Evolutionary conservation across 352 stramenopile species (phyloP), one percentile per base, ranked within the genome.

Genomic region (Globisporangium nagaii): DNA sequence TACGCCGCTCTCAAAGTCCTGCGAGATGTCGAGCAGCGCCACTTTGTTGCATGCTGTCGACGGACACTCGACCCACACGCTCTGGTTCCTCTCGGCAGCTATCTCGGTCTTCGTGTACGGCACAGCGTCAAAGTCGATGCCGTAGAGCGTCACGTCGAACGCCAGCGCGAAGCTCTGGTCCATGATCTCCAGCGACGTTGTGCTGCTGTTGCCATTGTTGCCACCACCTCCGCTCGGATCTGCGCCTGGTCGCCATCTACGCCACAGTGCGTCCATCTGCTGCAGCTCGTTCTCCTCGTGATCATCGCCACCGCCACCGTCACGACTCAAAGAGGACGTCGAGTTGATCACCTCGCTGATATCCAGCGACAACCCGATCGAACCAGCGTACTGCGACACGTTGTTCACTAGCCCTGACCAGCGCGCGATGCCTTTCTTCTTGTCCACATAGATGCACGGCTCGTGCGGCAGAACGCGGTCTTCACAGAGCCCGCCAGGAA

Each of bases 371-470:
- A 93, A 51, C 39, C 83, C 58, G 46, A 90, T 81, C 2, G 75
- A 79, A 0, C 76, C 83, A 8, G 76, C 66, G 55, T 84, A 78
- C 56, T 68, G 65, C 53, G 80, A 90, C 17, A 94, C 81, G 50
- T 92, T 90, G 43, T 58, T 61, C 31, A 94, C 70, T 35, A 86
- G 78, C 0, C 81, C 81, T 19, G 78, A 70, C 77, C 81, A 94
- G 19, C 70, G 66, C 27, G 84, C 84, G 15, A 77, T 54, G 28
- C 56, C 62, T 11, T 56, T 73, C 22, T 60, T 55, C 35, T 63
- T 84, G 53, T 94, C 74, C n/a, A 94, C 73, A 31, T 68, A 54
- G 39, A 78, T 90, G 24, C 84, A 94, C n/a, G 84, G 73, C 42
- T 70, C 69, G 34, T 69, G 46, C 17, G 50, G 56, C 8, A 32